Base-by-base conservation (phyloP, 768 basidiomycete species). In the Rhodocollybia butyracea region DNA sequence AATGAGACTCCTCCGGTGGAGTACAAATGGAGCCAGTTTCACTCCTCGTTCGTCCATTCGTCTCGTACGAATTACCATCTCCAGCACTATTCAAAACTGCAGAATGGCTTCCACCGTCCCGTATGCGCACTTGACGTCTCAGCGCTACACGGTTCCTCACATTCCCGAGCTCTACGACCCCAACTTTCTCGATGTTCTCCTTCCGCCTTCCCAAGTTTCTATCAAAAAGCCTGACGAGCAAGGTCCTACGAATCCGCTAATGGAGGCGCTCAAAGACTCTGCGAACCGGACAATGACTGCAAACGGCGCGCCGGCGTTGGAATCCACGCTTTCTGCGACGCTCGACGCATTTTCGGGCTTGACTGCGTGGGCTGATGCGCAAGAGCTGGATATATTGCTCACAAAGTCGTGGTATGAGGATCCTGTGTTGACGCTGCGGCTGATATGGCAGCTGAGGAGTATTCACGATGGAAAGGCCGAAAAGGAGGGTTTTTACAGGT, bases 401-500 rank as follows among this genome's bases (percentile, higher is more conserved):
- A 61, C 64, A 0, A 69, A 74, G 5, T 75, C 85, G 2, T 90
- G 86, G 86, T 65, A 62, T 26, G 80, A 84, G 56, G 82, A 88
- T 61, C 70, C 85, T 0, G 58, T 64, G 7, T 59, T 83, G n/a
- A 86, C 87, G 1, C 73, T 89, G 34, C 75, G 76, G 31, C 71
- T 89, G 54, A 85, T 91, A 57, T 89, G 86, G 84, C 81, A 83
- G 55, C 62, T 79, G 45, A 68, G 87, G 29, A 87, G 84, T 34
- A 88, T 91, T 29, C 85, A 86, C 55, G 84, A 89, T 40, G 87
- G 88, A 0, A 86, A 84, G 61, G 70, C 75, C 5, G 80, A 82
- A 43, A 83, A 77, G 57, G 81, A 84, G 54, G 65, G 68, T 0
- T 89, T 89, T 61, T 88, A 87, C 64, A 71, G 67, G 79, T 80